These are phyloP conservation scores for Curvularia hawaiiensis DNA, from an alignment of 2,329 filamentous ascomycete genomes.

Conservation along the genomic window DNA sequence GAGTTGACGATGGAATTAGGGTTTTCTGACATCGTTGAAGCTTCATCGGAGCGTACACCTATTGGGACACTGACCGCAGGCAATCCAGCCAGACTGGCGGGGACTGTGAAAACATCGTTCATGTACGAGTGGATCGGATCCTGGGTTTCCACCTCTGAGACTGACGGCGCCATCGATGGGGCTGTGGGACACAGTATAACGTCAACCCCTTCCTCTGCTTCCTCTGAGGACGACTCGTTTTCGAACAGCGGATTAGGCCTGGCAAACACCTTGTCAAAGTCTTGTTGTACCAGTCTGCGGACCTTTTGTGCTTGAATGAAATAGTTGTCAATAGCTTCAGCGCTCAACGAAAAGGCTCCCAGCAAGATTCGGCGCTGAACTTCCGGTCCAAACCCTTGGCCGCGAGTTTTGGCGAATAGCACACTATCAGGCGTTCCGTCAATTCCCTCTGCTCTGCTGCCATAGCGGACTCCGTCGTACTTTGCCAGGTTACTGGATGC, in stretches of 20 bases:
- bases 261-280: constrained; percentile 82
- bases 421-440: constrained; percentile 60
- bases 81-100: constrained; percentile 87
- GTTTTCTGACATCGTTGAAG: constrained; percentile 33
- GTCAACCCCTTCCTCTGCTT: constrained; percentile 71
- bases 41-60: constrained; percentile 41
- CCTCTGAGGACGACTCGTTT: constrained; percentile 25
- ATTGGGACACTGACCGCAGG: constrained; percentile 86
- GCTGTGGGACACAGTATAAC: constrained; percentile 88
- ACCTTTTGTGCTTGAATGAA: constrained; percentile 93
- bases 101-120: constrained; percentile 96
- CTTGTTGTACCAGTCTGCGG: constrained; percentile 78
- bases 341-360: constrained; percentile 87
- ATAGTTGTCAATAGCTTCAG: constrained; percentile 92
- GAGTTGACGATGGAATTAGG: constrained; percentile 33
- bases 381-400: constrained; percentile 78
- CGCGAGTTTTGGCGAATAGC: constrained; percentile 74
- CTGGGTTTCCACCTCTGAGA: constrained; percentile 63
- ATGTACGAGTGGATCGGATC: constrained; percentile 76
- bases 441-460: constrained; percentile 61
- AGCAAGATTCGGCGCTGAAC: constrained; percentile 86
- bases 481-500: constrained; percentile 95
- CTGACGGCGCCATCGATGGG: constrained; percentile 71
- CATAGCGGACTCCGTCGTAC: constrained; percentile 96
- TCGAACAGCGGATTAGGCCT: constrained; percentile 69